A percentile compares a stretch with the other conserved stretches of the same genome.
These are phyloP conservation scores for Heliocybe sulcata DNA, from an alignment of 1,284 basidiomycete genomes.

Conservation along the genomic window DNA sequence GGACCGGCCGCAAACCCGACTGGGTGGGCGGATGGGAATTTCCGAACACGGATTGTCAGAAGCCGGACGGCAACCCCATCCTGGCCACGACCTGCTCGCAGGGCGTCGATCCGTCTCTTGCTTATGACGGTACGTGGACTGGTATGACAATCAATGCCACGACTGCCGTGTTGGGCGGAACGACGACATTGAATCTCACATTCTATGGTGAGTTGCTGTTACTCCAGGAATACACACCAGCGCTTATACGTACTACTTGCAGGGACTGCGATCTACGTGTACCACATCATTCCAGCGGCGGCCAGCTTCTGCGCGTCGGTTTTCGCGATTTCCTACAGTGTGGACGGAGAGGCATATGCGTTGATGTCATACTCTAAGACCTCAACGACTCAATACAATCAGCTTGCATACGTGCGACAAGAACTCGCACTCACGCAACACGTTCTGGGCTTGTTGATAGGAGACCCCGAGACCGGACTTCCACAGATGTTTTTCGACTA, in stretches of 20 bases:
- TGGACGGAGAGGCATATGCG: background rate
- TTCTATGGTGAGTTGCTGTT: background rate
- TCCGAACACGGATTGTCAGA: background rate
- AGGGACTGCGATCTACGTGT: background rate
- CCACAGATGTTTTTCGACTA: background rate
- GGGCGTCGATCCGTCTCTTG: background rate
- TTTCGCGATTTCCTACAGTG: background rate
- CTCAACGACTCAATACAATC: background rate
- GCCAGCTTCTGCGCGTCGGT: background rate
- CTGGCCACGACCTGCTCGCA: background rate
- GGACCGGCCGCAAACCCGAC: background rate
- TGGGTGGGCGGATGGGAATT: background rate
- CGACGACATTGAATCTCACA: background rate
- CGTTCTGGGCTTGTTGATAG: background rate
- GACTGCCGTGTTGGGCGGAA: background rate
- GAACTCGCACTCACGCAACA: background rate
- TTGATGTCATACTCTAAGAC: background rate
- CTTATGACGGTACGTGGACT: background rate
- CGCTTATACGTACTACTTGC: background rate
- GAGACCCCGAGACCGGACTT: background rate
- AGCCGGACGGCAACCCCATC: background rate
- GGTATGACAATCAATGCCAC: background rate
- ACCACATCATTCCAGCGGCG: background rate
- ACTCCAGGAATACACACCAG: background rate
- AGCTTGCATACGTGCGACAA: background rate